phyloP scores from a whole-genome alignment of 2,329 filamentous ascomycete species.

The Chaetomium strumarium region DNA sequence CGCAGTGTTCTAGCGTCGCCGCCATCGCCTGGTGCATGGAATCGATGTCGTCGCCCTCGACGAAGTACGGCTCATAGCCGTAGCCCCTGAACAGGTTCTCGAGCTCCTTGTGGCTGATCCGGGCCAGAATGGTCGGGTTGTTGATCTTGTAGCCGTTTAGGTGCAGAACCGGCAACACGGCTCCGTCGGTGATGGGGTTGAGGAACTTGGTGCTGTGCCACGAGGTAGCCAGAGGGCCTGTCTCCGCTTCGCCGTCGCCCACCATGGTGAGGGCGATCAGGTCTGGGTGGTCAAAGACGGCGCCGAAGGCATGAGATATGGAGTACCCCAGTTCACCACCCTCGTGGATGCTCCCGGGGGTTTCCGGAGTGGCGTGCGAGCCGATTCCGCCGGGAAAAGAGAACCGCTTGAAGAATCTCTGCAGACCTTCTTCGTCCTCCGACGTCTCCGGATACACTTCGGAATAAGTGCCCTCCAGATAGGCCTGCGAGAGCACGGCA shows the following conservation, averaged over 20 bases:
- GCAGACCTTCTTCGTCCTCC: constrained; percentile 62
- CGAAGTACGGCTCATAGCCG: constrained; percentile 74
- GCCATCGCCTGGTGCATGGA: constrained; percentile 82
- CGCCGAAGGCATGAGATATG: constrained; percentile 71
- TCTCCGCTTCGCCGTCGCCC: constrained; percentile 76
- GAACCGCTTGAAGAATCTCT: constrained; percentile 76
- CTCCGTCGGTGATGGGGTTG: constrained; percentile 71
- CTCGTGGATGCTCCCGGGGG: constrained; percentile 70
- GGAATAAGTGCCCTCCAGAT: constrained; percentile 70
- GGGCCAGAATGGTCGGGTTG: constrained; percentile 67
- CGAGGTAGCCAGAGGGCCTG: constrained; percentile 68
- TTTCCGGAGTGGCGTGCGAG: constrained; percentile 73
- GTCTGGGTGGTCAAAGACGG: constrained; percentile 68
- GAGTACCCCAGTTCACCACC: constrained; percentile 79
- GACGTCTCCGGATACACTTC: constrained; percentile 72
- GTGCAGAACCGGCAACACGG: constrained; percentile 70
- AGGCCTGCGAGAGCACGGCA: constrained; percentile 68
- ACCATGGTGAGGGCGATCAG: constrained; percentile 74
- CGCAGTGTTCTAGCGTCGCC: constrained; percentile 65
- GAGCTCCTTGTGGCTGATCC: constrained; percentile 69
- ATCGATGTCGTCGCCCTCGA: constrained; percentile 67
- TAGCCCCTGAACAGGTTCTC: constrained; percentile 65
- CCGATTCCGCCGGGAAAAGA: constrained; percentile 76
- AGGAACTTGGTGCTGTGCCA: constrained; percentile 83
- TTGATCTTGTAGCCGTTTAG: constrained; percentile 84